Evolutionary conservation across 2,329 filamentous ascomycete species (phyloP).

Genomic region (Ceratocystis alfenasii): DNA sequence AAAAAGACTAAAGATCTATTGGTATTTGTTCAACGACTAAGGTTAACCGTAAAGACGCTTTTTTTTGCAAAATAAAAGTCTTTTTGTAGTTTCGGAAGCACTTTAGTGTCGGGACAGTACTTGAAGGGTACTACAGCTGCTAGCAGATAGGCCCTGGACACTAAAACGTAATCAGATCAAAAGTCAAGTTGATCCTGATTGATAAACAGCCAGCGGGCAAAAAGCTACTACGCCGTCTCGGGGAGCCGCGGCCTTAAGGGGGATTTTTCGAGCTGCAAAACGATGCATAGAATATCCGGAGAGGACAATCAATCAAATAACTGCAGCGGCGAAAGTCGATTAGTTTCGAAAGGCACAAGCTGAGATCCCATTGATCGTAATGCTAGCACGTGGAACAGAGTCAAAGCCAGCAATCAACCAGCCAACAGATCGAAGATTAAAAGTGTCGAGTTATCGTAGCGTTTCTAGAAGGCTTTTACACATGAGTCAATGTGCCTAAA

Average conservation of each 20-base stretch:
- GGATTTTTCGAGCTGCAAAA: neutral
- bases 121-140: constrained; percentile 11
- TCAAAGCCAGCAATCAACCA: neutral
- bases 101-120: neutral
- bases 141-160: neutral
- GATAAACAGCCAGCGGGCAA: constrained; percentile 17
- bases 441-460: neutral
- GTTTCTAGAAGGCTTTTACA: neutral
- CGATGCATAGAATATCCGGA: neutral
- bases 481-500: neutral
- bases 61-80: neutral
- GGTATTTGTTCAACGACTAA: neutral
- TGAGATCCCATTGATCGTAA: constrained; percentile 21
- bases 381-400: neutral
- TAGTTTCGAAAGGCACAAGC: constrained; percentile 17
- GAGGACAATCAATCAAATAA: constrained; percentile 21
- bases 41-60: too few species aligned
- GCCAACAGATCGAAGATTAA: neutral
- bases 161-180: constrained; percentile 19
- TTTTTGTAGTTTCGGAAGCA: neutral
- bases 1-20: neutral
- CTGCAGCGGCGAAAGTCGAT: constrained; percentile 20
- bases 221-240: neutral
- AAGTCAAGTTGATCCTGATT: constrained; percentile 17
- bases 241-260: neutral